Evolutionary conservation across 108 stramenopile genomes (phyloP).

Genomic region (Nitzschia sp.): DNA sequence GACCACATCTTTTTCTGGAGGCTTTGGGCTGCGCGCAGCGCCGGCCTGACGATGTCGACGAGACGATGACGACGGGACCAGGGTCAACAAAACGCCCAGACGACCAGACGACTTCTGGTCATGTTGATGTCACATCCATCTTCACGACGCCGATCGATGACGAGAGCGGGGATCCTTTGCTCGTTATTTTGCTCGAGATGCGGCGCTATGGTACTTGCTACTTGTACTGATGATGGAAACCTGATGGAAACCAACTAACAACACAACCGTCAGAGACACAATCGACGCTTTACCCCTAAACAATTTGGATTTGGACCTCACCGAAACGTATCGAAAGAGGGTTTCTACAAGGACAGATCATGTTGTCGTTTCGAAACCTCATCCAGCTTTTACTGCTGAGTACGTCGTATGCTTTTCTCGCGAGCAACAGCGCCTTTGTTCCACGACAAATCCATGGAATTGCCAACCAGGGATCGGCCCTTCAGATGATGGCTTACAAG

Average conservation of each 20-base stretch:
- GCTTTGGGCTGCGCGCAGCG: neutral
- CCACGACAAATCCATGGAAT: neutral
- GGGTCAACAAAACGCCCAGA: neutral
- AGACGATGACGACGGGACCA: neutral
- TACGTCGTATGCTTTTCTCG: neutral
- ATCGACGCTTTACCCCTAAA: too few species aligned
- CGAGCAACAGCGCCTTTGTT: constrained; percentile 3
- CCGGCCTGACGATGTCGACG: neutral
- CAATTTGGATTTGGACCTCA: too few species aligned
- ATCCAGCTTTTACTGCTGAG: neutral
- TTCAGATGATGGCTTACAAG: constrained; percentile 53
- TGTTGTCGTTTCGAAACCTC: constrained; percentile 1
- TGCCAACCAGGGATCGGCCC: neutral
- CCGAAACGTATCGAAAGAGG: too few species aligned
- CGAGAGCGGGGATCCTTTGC: too few species aligned
- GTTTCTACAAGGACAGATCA: too few species aligned
- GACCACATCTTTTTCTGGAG: neutral
- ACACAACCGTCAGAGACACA: too few species aligned
- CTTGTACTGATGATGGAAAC: too few species aligned
- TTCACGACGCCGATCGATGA: too few species aligned
- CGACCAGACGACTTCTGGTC: neutral
- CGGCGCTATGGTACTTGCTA: too few species aligned
- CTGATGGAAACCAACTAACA: too few species aligned
- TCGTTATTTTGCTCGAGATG: too few species aligned
- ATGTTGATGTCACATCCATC: too few species aligned